A percentile compares a stretch with the other conserved stretches of the same genome.
These are phyloP conservation scores for Dimargaris cristalligena DNA, from an alignment of 192 early-diverging fungal genomes.

Conservation along the genomic window DNA sequence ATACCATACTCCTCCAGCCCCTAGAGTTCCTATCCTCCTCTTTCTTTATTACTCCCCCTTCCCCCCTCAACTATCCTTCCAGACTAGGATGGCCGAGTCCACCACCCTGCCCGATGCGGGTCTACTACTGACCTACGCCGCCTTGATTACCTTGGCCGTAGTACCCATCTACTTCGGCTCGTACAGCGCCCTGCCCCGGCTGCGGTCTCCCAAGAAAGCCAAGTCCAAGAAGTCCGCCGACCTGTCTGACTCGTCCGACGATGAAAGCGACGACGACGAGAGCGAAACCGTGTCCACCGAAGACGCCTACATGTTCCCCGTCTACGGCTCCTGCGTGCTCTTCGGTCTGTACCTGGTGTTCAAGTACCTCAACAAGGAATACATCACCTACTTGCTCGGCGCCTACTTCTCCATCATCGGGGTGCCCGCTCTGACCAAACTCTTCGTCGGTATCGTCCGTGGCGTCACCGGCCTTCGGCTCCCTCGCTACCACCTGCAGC, in stretches of 20 bases:
- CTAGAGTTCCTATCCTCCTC: too few relatives aligned
- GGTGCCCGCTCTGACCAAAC: slow-evolving; percentile 53
- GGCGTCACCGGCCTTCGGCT: slow-evolving; percentile 34
- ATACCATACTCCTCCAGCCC: too few relatives aligned
- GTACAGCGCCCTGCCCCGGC: slow-evolving; percentile 43
- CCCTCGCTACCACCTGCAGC: slow-evolving; percentile 50
- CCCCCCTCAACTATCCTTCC: neutral
- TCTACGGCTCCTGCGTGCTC: slow-evolving; percentile 70
- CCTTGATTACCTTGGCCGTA: slow-evolving; percentile 70
- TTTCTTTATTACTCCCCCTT: neutral
- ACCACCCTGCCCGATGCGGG: slow-evolving; percentile 16
- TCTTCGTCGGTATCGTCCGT: slow-evolving; percentile 35
- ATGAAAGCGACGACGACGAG: slow-evolving; percentile 34
- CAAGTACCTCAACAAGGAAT: slow-evolving; percentile 68
- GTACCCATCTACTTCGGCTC: slow-evolving; percentile 79
- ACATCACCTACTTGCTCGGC: slow-evolving; percentile 65
- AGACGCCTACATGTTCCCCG: slow-evolving; percentile 87
- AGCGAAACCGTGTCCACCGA: slow-evolving; percentile 66
- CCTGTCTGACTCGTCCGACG: slow-evolving; percentile 46
- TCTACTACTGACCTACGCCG: slow-evolving; percentile 65
- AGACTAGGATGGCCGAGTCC: neutral
- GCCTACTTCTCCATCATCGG: slow-evolving; percentile 76
- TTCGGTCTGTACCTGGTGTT: slow-evolving; percentile 76
- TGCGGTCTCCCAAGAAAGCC: slow-evolving; percentile 17
- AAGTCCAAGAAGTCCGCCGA: slow-evolving; percentile 13